Evolutionary conservation across 2,329 filamentous ascomycete species (phyloP), one percentile per base, ranked within the genome.

Genomic region (Talaromyces amestolkiae): DNA sequence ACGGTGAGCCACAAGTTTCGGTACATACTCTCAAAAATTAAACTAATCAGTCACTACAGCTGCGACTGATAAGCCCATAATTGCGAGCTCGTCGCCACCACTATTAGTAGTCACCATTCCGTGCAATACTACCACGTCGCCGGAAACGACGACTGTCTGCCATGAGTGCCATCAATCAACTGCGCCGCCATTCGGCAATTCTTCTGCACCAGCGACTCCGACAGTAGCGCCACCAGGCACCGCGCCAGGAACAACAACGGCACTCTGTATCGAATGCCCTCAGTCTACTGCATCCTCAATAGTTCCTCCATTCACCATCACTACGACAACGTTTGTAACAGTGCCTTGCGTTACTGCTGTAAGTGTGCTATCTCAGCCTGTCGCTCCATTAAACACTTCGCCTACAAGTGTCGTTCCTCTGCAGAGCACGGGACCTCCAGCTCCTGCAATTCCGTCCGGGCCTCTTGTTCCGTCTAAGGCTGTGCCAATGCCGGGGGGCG

Each of bases 311-410:
- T 41, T 24, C 7, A 62, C 15, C n/a, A 53, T 43, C 15, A 62
- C 60, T 10, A 61, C 45, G 7, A 65, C 63, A 1, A 41, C 49
- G 3, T 37, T 37, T 47, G 58, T 47, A 22, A 61, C 63, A 11
- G n/a, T 35, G 1, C n/a, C 47, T 45, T 65, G 63, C 24, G 27
- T n/a, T 24, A 61, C 31, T 53, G 27, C 6, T 37, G 31, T 39
- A n/a, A 61, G 43, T n/a, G 43, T 37, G 11, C 22, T 43, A 35
- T 49, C 56, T 43, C 22, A 56, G 5, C 10, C 63, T 24, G 19
- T 31, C 35, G 17, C 22, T 31, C 47, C 53, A 22, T 37, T 15
- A 19, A 56, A 39, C 33, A 37, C 53, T 15, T 15, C 31, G 17
- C 31, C 51, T 35, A 2, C 49, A 6, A 33, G 10, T 53, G 15